Conservation (phyloP, 805 yeast species). For the Candida berthetii region DNA sequence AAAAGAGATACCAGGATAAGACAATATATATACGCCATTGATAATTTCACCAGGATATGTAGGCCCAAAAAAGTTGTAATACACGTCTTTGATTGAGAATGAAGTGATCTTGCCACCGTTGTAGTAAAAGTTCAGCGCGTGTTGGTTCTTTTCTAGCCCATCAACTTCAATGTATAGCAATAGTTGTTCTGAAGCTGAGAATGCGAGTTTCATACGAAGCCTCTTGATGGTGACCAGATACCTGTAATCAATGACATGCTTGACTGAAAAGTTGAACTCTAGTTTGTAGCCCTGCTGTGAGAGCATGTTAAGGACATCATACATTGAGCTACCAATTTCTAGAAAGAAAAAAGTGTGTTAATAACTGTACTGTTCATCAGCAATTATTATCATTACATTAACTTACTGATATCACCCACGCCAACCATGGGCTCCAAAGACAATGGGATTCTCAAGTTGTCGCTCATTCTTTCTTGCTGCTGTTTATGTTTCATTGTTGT, state of each 20-base stretch:
- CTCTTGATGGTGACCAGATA: background rate
- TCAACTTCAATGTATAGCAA: background rate
- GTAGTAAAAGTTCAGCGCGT: conserved; percentile 11
- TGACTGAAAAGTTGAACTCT: background rate
- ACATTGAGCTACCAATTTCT: background rate
- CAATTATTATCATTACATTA: no score
- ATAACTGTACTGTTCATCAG: background rate
- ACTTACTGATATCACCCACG: background rate
- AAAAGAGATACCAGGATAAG: conserved; percentile 54
- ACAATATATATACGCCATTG: conserved; percentile 24
- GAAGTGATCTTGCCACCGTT: conserved; percentile 18
- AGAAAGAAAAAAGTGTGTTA: background rate
- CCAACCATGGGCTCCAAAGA: background rate
- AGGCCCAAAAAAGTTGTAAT: conserved; percentile 56
- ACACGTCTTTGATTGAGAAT: conserved; percentile 35
- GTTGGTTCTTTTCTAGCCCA: background rate
- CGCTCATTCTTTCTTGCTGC: background rate
- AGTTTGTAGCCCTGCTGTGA: background rate
- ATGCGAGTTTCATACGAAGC: background rate
- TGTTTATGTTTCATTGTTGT: no score
- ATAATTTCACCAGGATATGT: conserved; percentile 47
- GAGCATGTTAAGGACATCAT: background rate
- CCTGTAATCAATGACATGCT: background rate
- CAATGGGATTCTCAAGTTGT: background rate
- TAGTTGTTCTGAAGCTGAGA: background rate